Evolutionary conservation across 495 filamentous ascomycete species (phyloP), one percentile per base, ranked within the genome.

Genomic region (Talaromyces proteolyticus): DNA sequence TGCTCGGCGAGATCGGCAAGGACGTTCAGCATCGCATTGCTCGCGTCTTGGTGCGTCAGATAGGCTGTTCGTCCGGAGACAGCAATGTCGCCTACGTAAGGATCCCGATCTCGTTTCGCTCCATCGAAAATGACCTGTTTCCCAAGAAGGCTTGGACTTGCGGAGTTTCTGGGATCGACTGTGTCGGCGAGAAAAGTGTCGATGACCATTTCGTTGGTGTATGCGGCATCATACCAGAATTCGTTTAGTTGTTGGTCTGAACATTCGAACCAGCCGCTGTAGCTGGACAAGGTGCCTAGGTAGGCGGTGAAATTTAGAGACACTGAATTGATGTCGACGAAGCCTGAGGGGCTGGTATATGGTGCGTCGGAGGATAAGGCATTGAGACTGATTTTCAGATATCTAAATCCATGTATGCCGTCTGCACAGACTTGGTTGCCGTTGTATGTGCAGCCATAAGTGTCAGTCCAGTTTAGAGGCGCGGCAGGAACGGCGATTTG

Each of bases 181-280:
- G 67, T 57, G 52, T 70, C 63, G 19, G 49, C 57, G 12, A 57
- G 40, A 53, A 76, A 73, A 1, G 50, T 54, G 40, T 65, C 65
- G 2, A 63, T 76, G 46, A 56, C 56, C 58, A 74, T 63, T 41
- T 76, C 73, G 12, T 62, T 64, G 2, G 73, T 76, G 47, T 76
- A 74, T 4, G 69, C 68, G 12, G 61, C 67, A 55, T 74, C 68
- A 47, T 63, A 76, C 70, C 70, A 76, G 64, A 64, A 76, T 53
- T 74, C 70, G 36, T 67, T 76, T 4, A 76, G 53, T 7, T 70
- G 49, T 5, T 61, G 52, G 43, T 76, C 71, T 8, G 70, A 75
- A 18, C 70, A 69, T 47, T 74, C 64, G 44, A 76, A 73, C 66
- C 65, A 74, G 20, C 73, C 73, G 12, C 61, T 68, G 44, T 68